These are phyloP conservation scores for Aspergillus hancockii DNA, from an alignment of 495 filamentous ascomycete genomes.

Conservation along the genomic window DNA sequence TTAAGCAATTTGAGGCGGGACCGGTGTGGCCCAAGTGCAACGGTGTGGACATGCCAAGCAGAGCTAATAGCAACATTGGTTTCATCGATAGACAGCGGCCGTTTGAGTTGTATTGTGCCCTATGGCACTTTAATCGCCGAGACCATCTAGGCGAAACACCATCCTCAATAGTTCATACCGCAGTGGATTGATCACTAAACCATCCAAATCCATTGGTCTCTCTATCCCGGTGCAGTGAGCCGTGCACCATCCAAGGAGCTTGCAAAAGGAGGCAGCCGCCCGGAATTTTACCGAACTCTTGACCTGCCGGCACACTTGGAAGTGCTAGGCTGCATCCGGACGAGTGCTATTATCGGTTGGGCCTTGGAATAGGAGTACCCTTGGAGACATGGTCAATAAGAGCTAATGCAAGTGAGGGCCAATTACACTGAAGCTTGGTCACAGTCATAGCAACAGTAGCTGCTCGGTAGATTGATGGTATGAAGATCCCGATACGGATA, in stretches of 20 bases:
- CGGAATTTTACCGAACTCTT: background rate
- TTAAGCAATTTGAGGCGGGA: conserved; percentile 17
- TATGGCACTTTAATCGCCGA: conserved; percentile 5
- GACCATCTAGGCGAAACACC: conserved; percentile 18
- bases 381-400: background rate
- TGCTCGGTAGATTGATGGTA: background rate
- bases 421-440: background rate
- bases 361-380: background rate
- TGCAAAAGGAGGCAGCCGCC: background rate
- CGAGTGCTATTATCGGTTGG: background rate
- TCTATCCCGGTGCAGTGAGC: background rate
- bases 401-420: background rate
- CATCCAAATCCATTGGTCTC: conserved; percentile 9
- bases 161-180: conserved; percentile 5
- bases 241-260: background rate
- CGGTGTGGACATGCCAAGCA: conserved; percentile 16
- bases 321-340: background rate
- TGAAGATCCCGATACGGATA: background rate
- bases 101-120: conserved; percentile 13
- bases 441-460: background rate
- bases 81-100: conserved; percentile 13
- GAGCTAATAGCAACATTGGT: conserved; percentile 6
- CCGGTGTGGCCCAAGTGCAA: conserved; percentile 5
- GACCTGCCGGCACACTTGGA: background rate
- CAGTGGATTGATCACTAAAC: conserved; percentile 21